phyloP scores from a whole-genome alignment of 805 yeast species.

The Blastobotrys peoriensis region DNA sequence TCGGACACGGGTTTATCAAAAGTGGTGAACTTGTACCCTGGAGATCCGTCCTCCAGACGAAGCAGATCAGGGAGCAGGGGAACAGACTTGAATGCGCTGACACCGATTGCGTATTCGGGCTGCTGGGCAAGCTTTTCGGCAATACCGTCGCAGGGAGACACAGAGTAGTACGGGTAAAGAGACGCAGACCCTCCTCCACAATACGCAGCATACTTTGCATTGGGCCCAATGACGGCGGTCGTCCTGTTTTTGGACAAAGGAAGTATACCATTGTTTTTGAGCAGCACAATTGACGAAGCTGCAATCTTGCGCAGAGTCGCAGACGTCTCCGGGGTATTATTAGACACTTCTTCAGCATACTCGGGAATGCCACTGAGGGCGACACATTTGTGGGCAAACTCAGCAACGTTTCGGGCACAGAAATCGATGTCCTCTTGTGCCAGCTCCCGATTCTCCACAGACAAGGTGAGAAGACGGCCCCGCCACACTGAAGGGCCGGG shows the following conservation, averaged over 20 bases:
- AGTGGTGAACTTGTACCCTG: constrained; percentile 10
- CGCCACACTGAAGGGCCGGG: constrained; percentile 55
- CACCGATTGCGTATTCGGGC: constrained; percentile 33
- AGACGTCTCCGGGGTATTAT: constrained; percentile 44
- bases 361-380: constrained; percentile 38
- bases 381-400: constrained; percentile 40
- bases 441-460: constrained; percentile 38
- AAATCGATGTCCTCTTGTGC: constrained; percentile 39
- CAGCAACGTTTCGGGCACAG: constrained; percentile 43
- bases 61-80: constrained; percentile 30
- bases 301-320: constrained; percentile 40
- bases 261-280: constrained; percentile 47
- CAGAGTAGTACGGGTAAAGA: constrained; percentile 41
- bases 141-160: constrained; percentile 46
- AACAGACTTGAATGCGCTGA: constrained; percentile 31
- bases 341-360: constrained; percentile 35
- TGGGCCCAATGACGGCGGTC: constrained; percentile 55
- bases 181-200: constrained; percentile 64
- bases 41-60: constrained; percentile 8
- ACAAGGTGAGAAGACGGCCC: constrained; percentile 36
- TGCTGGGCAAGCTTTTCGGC: constrained; percentile 23
- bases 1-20: constrained; percentile 5
- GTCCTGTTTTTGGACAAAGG: constrained; percentile 42
- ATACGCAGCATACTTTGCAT: constrained; percentile 43
- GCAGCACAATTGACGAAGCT: constrained; percentile 48